phyloP scores from a whole-genome alignment of 345 rosid genomes.

The Sisymbrium irio region DNA sequence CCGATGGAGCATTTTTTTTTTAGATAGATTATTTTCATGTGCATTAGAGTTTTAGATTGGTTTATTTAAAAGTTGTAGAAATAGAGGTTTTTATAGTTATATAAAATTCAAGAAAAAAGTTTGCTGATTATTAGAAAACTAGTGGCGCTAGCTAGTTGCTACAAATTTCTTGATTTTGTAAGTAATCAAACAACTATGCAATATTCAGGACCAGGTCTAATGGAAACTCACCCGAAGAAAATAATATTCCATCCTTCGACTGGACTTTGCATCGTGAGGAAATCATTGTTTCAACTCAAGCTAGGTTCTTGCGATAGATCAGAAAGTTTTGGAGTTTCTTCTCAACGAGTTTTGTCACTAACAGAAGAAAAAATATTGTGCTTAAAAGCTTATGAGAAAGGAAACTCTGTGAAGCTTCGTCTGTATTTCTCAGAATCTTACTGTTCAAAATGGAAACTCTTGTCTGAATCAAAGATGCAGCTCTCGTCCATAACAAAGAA shows the following conservation, averaged over 20 bases:
- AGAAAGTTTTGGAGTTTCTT: conserved; percentile 58
- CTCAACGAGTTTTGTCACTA: conserved; percentile 43
- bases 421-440: conserved; percentile 34
- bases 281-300: conserved; percentile 39
- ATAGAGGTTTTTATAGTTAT: no score
- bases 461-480: conserved; percentile 80
- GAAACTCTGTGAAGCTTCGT: conserved; percentile 47
- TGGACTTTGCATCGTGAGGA: conserved; percentile 64
- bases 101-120: no score
- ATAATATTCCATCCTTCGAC: conserved; percentile 71
- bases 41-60: background rate
- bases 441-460: conserved; percentile 53
- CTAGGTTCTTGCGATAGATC: conserved; percentile 65
- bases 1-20: background rate
- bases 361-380: conserved; percentile 54
- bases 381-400: conserved; percentile 47
- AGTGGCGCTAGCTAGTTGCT: background rate
- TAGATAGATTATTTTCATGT: background rate
- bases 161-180: background rate
- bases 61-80: background rate
- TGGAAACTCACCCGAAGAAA: conserved; percentile 49
- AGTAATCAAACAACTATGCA: background rate
- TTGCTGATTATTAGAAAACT: background rate
- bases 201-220: conserved; percentile 61
- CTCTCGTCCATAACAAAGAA: conserved; percentile 40